Evolutionary conservation across 73 alveolate species (phyloP).

Genomic region (Paramecium sexaurelia): DNA sequence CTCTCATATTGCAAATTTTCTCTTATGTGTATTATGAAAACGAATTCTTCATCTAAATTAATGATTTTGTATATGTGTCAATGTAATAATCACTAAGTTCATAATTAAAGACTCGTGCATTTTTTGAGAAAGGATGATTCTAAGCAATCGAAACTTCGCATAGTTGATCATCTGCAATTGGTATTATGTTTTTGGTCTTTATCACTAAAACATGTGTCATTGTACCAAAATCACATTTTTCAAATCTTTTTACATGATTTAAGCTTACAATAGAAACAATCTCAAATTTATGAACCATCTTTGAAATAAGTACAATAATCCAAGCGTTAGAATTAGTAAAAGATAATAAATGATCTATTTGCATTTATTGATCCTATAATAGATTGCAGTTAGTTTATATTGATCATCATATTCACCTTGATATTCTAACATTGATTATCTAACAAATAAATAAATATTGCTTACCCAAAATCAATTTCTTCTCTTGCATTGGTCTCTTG

Average conservation of each 20-base stretch:
- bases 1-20: not conserved
- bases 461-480: not conserved
- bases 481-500: conserved; percentile 8
- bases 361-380: not conserved
- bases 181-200: not conserved
- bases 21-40: not conserved
- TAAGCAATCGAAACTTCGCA: not conserved
- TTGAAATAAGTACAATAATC: conserved; percentile 7
- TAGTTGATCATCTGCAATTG: conserved; percentile 17
- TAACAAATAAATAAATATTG: not conserved
- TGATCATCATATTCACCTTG: conserved; percentile 44
- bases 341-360: not conserved
- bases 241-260: not conserved
- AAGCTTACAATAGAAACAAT: conserved; percentile 6
- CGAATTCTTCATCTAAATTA: not conserved
- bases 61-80: not conserved
- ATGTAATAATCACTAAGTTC: not conserved
- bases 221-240: not conserved
- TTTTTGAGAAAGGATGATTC: conserved; percentile 5
- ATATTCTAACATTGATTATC: not conserved
- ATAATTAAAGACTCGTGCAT: conserved; percentile 6
- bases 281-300: conserved; percentile 35
- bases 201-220: conserved; percentile 34
- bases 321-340: not conserved
- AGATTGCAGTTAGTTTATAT: conserved; percentile 18